Conservation (phyloP, 1,284 basidiomycete genomes). For the Pyrrhoderma lamaoense region DNA sequence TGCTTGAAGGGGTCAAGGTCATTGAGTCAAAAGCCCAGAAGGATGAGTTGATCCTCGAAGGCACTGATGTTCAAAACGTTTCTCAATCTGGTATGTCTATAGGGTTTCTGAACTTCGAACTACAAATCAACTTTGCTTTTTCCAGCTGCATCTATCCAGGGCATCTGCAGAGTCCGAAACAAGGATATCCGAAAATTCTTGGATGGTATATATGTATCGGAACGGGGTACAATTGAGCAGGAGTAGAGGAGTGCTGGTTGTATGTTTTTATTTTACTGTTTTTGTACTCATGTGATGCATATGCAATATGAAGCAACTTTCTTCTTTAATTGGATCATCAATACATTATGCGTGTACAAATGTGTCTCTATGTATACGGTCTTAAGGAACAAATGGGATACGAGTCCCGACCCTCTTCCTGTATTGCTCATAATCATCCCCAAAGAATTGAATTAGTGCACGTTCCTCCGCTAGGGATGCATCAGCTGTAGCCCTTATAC, state of each 20-base stretch:
- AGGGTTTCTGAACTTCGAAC: background rate
- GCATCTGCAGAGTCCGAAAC: conserved; percentile 90
- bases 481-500: too few relatives aligned
- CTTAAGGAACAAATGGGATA: conserved; percentile 65
- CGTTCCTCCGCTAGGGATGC: conserved; percentile 68
- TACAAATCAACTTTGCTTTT: conserved; percentile 9
- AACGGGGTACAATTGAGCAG: conserved; percentile 55
- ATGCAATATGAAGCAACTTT: conserved; percentile 5
- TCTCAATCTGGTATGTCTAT: conserved; percentile 75
- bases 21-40: conserved; percentile 92
- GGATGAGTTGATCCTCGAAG: conserved; percentile 90
- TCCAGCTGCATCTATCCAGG: conserved; percentile 89
- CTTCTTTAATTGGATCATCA: background rate
- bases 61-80: conserved; percentile 92
- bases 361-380: too few relatives aligned
- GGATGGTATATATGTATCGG: conserved; percentile 90
- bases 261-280: background rate
- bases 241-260: background rate
- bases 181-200: conserved; percentile 97
- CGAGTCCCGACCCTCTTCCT: conserved; percentile 59
- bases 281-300: conserved; percentile 4
- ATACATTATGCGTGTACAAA: background rate
- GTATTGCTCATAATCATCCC: conserved; percentile 70
- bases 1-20: conserved; percentile 87
- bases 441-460: conserved; percentile 74